A percentile compares a stretch with the other conserved stretches of the same genome.
These are phyloP conservation scores for Pyrenophora tritici-repentis DNA, from an alignment of 2,329 filamentous ascomycete genomes.

Conservation along the genomic window DNA sequence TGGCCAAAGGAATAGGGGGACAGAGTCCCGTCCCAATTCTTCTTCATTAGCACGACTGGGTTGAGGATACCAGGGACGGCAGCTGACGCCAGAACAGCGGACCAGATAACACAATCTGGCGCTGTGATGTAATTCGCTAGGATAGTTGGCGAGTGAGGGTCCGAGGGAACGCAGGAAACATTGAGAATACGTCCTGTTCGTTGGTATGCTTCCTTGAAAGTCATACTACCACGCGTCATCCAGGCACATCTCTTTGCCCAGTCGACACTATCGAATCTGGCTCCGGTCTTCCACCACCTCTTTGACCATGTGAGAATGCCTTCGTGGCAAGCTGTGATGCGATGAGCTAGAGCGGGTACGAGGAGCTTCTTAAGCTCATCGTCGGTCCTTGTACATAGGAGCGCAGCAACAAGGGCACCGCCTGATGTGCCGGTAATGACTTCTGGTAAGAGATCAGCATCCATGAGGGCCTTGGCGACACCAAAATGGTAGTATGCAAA, in stretches of 20 bases:
- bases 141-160: constrained; percentile 90
- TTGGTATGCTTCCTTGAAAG: constrained; percentile 92
- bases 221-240: constrained; percentile 91
- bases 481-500: constrained; percentile 98
- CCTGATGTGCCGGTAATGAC: constrained; percentile 97
- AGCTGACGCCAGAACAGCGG: constrained; percentile 89
- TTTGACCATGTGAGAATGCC: constrained; percentile 73
- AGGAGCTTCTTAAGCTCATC: constrained; percentile 85
- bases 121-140: constrained; percentile 94
- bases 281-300: constrained; percentile 91
- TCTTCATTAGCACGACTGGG: constrained; percentile 90
- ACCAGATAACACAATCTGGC: constrained; percentile 98
- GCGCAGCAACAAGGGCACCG: constrained; percentile 83
- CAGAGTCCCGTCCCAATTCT: constrained; percentile 75
- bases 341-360: constrained; percentile 81
- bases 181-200: constrained; percentile 93
- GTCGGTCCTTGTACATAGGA: constrained; percentile 88
- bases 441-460: constrained; percentile 82
- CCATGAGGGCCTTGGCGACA: constrained; percentile 84
- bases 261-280: constrained; percentile 89
- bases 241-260: constrained; percentile 86
- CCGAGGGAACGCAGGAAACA: constrained; percentile 92
- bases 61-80: constrained; percentile 96
- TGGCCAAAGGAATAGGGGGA: constrained; percentile 94
- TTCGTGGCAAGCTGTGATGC: constrained; percentile 86